phyloP scores from a whole-genome alignment of 257 asterid species.

The Plantago ovata region DNA sequence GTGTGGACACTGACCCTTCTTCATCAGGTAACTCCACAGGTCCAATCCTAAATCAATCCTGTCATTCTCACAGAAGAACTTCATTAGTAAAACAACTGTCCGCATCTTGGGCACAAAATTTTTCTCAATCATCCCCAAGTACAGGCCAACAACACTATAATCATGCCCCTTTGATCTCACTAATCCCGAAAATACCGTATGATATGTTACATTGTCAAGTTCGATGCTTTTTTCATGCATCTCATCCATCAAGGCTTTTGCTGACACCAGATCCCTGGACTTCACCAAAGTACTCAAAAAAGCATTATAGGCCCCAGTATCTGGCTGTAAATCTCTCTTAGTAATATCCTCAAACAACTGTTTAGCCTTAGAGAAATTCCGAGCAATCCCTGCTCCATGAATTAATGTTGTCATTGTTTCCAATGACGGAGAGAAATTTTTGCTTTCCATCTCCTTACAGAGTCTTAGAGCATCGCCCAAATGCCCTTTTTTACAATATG shows the following conservation, averaged over 20 bases:
- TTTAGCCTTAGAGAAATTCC: conserved; percentile 57
- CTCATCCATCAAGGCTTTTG: conserved; percentile 55
- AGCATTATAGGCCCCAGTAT: conserved; percentile 73
- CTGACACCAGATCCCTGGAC: conserved; percentile 56
- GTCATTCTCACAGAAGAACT: conserved; percentile 61
- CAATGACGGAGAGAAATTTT: conserved; percentile 45
- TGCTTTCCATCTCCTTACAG: conserved; percentile 65
- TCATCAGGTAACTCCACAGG: conserved; percentile 67
- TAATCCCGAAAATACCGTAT: conserved; percentile 67
- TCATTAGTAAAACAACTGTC: conserved; percentile 72
- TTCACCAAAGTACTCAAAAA: conserved; percentile 60
- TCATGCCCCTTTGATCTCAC: conserved; percentile 46
- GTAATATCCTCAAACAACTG: conserved; percentile 49
- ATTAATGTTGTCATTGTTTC: conserved; percentile 79
- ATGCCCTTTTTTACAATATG: conserved; percentile 69
- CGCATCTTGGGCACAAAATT: conserved; percentile 63
- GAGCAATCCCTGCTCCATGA: conserved; percentile 89
- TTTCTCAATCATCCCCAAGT: conserved; percentile 47
- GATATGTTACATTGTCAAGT: conserved; percentile 69
- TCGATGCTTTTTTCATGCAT: conserved; percentile 52
- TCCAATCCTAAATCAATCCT: conserved; percentile 61
- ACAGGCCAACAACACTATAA: conserved; percentile 54
- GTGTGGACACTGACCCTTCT: conserved; percentile 85
- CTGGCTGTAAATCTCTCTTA: conserved; percentile 46
- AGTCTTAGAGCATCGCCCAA: conserved; percentile 77